Conservation (phyloP, 257 asterid species). For the Leptodermis oblonga region DNA sequence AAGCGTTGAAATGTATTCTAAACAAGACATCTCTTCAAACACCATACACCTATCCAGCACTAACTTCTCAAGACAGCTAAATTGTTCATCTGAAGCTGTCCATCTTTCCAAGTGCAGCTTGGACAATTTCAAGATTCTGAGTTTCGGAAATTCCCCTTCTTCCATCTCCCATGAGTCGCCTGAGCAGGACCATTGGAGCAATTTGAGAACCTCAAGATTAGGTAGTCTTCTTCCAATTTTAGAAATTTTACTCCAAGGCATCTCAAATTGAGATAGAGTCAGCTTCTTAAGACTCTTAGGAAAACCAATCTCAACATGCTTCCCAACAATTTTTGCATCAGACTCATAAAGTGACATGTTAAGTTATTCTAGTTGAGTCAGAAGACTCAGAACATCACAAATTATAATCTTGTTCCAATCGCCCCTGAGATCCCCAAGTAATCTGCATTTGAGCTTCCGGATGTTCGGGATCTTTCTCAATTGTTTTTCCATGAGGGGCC, state of each 20-base stretch:
- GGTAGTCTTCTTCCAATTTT: background rate
- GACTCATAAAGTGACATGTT: background rate
- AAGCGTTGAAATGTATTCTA: background rate
- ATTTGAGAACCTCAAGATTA: slow-evolving; percentile 13
- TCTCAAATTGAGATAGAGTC: background rate
- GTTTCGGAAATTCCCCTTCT: background rate
- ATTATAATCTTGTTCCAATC: background rate
- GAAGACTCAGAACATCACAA: too few relatives aligned
- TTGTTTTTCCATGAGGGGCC: background rate
- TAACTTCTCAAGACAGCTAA: background rate
- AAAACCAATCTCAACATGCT: background rate
- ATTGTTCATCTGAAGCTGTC: background rate
- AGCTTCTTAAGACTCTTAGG: background rate
- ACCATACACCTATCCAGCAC: background rate
- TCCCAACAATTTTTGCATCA: background rate
- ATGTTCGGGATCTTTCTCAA: background rate
- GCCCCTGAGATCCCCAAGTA: background rate
- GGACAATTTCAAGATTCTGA: slow-evolving; percentile 10
- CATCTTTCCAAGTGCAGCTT: background rate
- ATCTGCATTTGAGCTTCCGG: background rate
- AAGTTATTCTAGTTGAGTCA: slow-evolving; percentile 6
- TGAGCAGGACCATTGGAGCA: background rate
- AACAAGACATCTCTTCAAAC: background rate
- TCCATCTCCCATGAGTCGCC: slow-evolving; percentile 10
- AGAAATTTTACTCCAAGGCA: background rate